Evolutionary conservation across 2,329 filamentous ascomycete genomes (phyloP), one percentile per base, ranked within the genome.

Genomic region (Sphaceloma murrayae): DNA sequence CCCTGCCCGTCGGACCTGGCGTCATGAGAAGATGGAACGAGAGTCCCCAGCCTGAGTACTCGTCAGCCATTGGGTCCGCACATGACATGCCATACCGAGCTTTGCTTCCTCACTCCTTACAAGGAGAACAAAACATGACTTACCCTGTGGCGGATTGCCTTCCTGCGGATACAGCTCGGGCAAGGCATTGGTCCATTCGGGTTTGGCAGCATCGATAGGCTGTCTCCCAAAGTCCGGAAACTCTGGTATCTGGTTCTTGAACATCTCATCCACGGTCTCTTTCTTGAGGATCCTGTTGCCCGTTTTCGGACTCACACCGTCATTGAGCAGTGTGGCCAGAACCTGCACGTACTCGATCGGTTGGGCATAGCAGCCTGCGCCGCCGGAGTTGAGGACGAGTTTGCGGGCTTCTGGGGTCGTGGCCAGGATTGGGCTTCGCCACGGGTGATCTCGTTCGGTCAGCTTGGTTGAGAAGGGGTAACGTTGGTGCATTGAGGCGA

Each of bases 261-360:
- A 83, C 72, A 82, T 77, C 22, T 72, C 59, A 9, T 78, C 67
- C 0, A 85, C 72, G 0, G 77, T 81, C 21, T 68, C 63, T 11
- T 68, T 64, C 14, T 66, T 62, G 5, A 85, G 65, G 22, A 85
- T 69, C 42, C 66, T 64, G 0, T 58, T 56, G 1, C 72, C 70
- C 0, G 76, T 82, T 0, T 53, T 65, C 0, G 80, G 74, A 24
- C 70, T 77, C 0, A 64, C 72, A 34, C 81, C 80, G 48, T 79
- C 63, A 55, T 85, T 85, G 18, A 84, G 62, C 1, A 85, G 62
- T 0, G 70, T 67, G 0, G 75, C 68, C 2, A 85, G 67, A 68
- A 54, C 60, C 74, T 76, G 69, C 46, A 67, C 66, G 52, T 80
- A 83, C 34, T 83, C 77, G 6, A 67, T 65, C 0, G 77, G 76